phyloP scores from a whole-genome alignment of 1,284 basidiomycete genomes.

The Marasmius tenuissimus region DNA sequence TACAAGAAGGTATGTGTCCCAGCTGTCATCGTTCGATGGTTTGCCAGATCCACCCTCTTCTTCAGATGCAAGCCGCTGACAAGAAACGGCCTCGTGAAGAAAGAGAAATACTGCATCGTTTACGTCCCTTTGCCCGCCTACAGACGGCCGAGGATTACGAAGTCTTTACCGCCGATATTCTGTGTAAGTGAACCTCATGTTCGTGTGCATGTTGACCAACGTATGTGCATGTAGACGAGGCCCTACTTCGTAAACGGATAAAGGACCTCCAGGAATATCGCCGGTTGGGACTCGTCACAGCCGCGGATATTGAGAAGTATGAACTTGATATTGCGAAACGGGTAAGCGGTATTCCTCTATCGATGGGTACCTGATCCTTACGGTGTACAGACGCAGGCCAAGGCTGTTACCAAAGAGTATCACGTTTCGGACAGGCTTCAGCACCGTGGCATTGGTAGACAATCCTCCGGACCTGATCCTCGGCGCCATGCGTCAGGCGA shows the following conservation, averaged over 20 bases:
- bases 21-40: background rate
- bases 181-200: conserved; percentile 57
- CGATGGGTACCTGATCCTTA: conserved; percentile 3
- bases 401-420: conserved; percentile 59
- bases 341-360: conserved; percentile 41
- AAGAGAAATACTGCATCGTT: conserved; percentile 84
- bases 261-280: conserved; percentile 89
- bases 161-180: conserved; percentile 82
- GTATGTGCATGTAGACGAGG: conserved; percentile 63
- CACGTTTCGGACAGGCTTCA: conserved; percentile 52
- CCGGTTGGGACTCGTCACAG: conserved; percentile 76
- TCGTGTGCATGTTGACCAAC: background rate
- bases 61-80: conserved; percentile 85
- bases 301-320: conserved; percentile 88
- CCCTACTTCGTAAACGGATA: conserved; percentile 81
- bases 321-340: conserved; percentile 74
- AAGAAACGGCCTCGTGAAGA: conserved; percentile 92
- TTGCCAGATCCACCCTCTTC: background rate
- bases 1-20: conserved; percentile 78
- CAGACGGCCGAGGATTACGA: conserved; percentile 95
- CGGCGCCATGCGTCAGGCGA: conserved; percentile 43
- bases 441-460: conserved; percentile 45
- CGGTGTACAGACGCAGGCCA: conserved; percentile 52
- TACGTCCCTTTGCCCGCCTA: conserved; percentile 90
- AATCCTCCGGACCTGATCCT: conserved; percentile 58